These are phyloP conservation scores for barley (Hordeum vulgare) DNA, from an alignment of 176 grass and related monocot genomes.

Conservation along the genomic window MorexV3_pseudomolecules_assembly NC_058522.1:18895065-18895564, in stretches of 20 bases:
- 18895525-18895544: too few relatives aligned
- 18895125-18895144: neutral
- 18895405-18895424: too few relatives aligned
- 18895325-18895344: neutral
- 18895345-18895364: neutral
- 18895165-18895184: neutral
- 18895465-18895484: too few relatives aligned
- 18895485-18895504: too few relatives aligned
- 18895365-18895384: neutral
- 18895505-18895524: too few relatives aligned
- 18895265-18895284: neutral
- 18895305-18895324: neutral
- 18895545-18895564: too few relatives aligned
- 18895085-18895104: conserved; percentile 21
- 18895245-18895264: conserved; percentile 38
- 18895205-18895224: neutral
- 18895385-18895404: too few relatives aligned
- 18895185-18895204: neutral
- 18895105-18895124: neutral
- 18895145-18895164: neutral
- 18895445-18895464: too few relatives aligned
- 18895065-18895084: neutral
- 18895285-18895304: neutral
- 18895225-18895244: neutral
- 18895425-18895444: too few relatives aligned